Evolutionary conservation across 1,139 yeast species (phyloP).

Genomic region (Candida sojae): DNA sequence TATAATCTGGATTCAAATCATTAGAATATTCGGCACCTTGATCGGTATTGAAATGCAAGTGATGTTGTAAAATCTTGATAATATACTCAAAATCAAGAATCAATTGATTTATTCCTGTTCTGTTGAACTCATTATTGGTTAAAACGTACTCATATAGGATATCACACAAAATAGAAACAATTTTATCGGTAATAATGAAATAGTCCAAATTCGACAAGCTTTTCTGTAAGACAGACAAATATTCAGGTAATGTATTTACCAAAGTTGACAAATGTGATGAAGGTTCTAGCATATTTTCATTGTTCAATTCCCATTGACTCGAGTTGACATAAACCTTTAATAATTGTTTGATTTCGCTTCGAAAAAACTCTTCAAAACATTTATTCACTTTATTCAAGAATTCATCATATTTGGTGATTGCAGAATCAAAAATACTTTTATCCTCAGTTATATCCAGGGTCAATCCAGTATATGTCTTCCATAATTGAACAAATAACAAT

Average conservation of each 20-base stretch:
- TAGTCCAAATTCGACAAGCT: constrained; percentile 31
- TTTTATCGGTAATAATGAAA: constrained; percentile 29
- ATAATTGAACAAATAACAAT: constrained; percentile 62
- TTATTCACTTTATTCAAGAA: constrained; percentile 40
- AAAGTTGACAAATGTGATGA: constrained; percentile 39
- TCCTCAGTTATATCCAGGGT: constrained; percentile 13
- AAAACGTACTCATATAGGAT: constrained; percentile 60
- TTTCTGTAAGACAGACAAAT: constrained; percentile 34
- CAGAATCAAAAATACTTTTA: constrained; percentile 57
- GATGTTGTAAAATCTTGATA: constrained; percentile 33
- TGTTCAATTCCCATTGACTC: constrained; percentile 34
- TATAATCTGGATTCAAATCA: constrained; percentile 28
- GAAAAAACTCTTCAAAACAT: constrained; percentile 47
- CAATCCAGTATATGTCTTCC: constrained; percentile 43
- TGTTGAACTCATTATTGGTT: constrained; percentile 63
- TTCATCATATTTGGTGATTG: constrained; percentile 46
- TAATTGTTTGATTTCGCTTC: constrained; percentile 48
- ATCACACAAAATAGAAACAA: constrained; percentile 50
- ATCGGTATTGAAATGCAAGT: constrained; percentile 18
- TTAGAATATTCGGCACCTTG: constrained; percentile 21
- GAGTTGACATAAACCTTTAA: constrained; percentile 55
- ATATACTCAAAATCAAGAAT: constrained; percentile 52
- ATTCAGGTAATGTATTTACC: constrained; percentile 33
- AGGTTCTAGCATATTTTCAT: constrained; percentile 21
- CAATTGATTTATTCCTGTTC: constrained; percentile 58